Evolutionary conservation across 2,329 filamentous ascomycete species (phyloP).

Genomic region (Mycosphaerella arachidis): DNA sequence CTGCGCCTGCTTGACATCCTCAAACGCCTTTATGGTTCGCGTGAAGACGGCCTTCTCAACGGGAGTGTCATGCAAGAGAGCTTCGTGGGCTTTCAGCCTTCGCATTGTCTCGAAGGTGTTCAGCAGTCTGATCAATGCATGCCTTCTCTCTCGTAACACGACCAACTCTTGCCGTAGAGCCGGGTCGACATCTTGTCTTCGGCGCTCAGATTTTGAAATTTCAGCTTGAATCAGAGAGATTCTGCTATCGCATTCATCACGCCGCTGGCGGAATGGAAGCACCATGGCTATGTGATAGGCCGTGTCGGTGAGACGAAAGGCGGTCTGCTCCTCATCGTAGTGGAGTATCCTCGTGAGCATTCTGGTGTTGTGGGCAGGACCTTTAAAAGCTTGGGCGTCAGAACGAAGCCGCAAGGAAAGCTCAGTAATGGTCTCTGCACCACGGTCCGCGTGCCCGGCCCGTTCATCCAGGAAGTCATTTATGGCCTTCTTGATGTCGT

Average conservation of each 20-base stretch:
- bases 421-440: neutral
- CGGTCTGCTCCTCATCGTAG: conserved; percentile 6
- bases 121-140: neutral
- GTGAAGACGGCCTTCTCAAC: conserved; percentile 6
- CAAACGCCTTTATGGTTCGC: neutral
- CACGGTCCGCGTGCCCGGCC: conserved; percentile 7
- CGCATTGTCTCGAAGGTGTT: neutral
- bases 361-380: conserved; percentile 10
- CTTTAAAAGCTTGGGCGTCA: neutral
- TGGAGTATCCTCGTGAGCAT: conserved; percentile 15
- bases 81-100: conserved; percentile 1
- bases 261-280: neutral
- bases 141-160: neutral
- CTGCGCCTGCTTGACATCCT: neutral
- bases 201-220: neutral
- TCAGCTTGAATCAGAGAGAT: neutral
- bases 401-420: neutral
- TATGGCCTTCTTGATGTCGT: conserved; percentile 9
- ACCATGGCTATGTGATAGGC: neutral
- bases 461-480: conserved; percentile 11
- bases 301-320: neutral
- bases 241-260: neutral
- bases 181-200: neutral
- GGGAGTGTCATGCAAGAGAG: conserved; percentile 3
- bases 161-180: neutral